These are phyloP conservation scores for Hypocreales sp. DNA, from an alignment of 2,329 filamentous ascomycete species.

Conservation along the genomic window DNA sequence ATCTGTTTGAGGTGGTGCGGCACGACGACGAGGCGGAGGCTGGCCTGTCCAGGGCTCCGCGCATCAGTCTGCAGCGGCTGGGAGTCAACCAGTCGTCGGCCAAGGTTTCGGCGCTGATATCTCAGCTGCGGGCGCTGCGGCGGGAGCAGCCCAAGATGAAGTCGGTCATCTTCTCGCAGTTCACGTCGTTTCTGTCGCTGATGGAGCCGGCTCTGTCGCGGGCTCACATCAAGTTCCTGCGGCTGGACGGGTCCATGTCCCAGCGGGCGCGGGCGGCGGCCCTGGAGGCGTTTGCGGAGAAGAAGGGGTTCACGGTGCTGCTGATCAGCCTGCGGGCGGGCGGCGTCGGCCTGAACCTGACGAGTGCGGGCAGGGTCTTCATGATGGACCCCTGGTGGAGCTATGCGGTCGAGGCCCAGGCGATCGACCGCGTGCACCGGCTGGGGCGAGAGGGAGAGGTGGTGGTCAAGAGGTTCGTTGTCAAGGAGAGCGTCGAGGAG, in stretches of 20 bases:
- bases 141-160: constrained; percentile 56
- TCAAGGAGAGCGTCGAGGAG: constrained; percentile 83
- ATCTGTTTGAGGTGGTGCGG: constrained; percentile 84
- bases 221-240: constrained; percentile 63
- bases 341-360: constrained; percentile 87
- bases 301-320: constrained; percentile 51
- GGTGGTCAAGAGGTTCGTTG: constrained; percentile 74
- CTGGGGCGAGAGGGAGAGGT: constrained; percentile 90
- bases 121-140: constrained; percentile 55
- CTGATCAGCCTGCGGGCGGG: constrained; percentile 78
- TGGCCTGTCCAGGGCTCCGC: constrained; percentile 22
- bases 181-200: constrained; percentile 87
- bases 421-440: constrained; percentile 91
- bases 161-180: constrained; percentile 91
- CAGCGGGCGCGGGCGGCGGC: constrained; percentile 75
- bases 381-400: constrained; percentile 99
- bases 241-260: constrained; percentile 79
- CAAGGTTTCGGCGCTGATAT: constrained; percentile 71
- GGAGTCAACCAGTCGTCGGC: constrained; percentile 60
- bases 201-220: constrained; percentile 67
- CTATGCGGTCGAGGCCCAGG: constrained; percentile 90
- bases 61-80: constrained; percentile 44
- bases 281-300: constrained; percentile 52
- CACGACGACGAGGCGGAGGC: constrained; percentile 48
- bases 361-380: constrained; percentile 75